These are phyloP conservation scores for Amesomyces nigricolor DNA, from an alignment of 2,329 filamentous ascomycete species.

Conservation along the genomic window DNA sequence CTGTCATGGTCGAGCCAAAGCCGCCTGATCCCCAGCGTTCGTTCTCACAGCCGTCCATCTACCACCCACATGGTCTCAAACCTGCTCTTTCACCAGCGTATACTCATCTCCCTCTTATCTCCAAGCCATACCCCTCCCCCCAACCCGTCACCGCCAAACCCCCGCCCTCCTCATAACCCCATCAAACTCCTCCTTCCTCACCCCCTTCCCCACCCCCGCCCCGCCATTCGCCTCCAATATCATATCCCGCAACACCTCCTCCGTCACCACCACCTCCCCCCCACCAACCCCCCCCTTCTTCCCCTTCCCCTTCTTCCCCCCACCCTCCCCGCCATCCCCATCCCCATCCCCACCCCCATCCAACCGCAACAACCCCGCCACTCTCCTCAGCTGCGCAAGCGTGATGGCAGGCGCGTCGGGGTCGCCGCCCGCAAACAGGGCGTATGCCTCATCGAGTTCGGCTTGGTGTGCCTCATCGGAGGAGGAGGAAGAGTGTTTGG, in stretches of 20 bases:
- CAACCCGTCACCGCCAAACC: constrained; percentile 60
- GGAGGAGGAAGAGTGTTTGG: constrained; percentile 40
- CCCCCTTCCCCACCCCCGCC: constrained; percentile 62
- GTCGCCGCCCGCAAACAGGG: constrained; percentile 52
- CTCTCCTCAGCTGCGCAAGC: constrained; percentile 67
- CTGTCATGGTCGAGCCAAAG: too few species aligned
- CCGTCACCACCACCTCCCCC: constrained; percentile 71
- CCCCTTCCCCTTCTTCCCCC: constrained; percentile 77
- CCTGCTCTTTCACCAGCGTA: too few species aligned
- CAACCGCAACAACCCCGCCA: constrained; percentile 78
- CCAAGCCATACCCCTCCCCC: too few species aligned
- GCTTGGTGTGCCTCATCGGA: constrained; percentile 50
- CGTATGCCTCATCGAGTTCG: constrained; percentile 78
- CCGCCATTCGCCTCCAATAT: constrained; percentile 88
- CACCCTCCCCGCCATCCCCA: constrained; percentile 71
- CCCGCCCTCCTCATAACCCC: constrained; percentile 79
- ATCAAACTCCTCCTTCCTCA: constrained; percentile 75
- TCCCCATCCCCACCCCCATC: constrained; percentile 75
- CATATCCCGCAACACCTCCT: constrained; percentile 87
- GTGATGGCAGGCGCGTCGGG: constrained; percentile 59
- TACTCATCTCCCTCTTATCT: too few species aligned
- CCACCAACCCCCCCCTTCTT: constrained; percentile 74
- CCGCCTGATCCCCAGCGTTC: too few species aligned
- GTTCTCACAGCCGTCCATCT: too few species aligned
- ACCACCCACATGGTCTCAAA: too few species aligned